Base-by-base conservation (phyloP, 2,329 filamentous ascomycete genomes). In the Fusarium sp. region DNA sequence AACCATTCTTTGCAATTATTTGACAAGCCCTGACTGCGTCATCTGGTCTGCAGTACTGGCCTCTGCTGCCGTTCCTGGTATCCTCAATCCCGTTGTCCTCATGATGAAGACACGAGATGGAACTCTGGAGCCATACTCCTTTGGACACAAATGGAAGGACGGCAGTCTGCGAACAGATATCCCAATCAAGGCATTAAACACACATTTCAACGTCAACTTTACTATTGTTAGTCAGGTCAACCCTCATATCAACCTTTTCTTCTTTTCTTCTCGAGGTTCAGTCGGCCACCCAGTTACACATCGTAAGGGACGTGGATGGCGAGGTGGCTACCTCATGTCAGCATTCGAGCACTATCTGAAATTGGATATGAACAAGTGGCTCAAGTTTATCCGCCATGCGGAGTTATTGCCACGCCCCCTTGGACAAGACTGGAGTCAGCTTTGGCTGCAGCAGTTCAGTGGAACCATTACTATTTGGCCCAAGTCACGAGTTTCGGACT, bases 81-180 rank as follows among this genome's bases (percentile, higher is more conserved):
- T 99, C 61, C 84, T 98, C 38, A 98, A 98, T 77, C 96, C 96
- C 0, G 93, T 97, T 4, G 95, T 99, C 2, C 89, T 99, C 10
- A 93, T 93, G 84, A 95, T 97, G 85, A 97, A 97, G 83, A 92
- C 88, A 56, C 85, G 86, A 20, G 88, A 94, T 64, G 95, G 94
- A 2, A 90, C 85, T 4, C 85, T 99, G 6, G 89, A 90, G 1
- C 96, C 96, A 0, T 99, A 97, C 80, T 97, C 93, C 1, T 99
- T 99, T 77, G 96, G 96, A 0, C 95, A 98, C 84, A 98, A 98
- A 82, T 99, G 96, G 96, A 99, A 99, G 81, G 96, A 99, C 79
- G 96, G 96, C 56, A 96, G 92, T 73, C 83, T 99, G 58, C 89
- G 96, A 40, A 99, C 96, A 2, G 96, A 99, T 77, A 98, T 99